Percentiles rank a stretch among this genome's conserved stretches.
phyloP scores from a whole-genome alignment of 2,329 filamentous ascomycete genomes.

The Cadophora luteo-olivacea region DNA sequence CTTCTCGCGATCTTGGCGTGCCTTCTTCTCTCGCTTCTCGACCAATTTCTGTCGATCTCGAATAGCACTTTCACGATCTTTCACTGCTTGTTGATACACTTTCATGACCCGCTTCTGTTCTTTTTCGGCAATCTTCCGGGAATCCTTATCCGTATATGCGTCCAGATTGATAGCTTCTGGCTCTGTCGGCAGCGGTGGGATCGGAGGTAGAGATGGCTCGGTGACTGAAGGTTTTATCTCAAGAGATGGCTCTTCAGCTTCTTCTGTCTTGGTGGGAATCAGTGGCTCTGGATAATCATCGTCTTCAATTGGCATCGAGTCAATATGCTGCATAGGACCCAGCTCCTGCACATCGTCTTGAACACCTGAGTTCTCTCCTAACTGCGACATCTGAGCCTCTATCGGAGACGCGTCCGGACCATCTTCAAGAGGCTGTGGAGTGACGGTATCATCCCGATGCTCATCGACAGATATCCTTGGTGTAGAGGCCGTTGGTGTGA shows the following conservation, averaged over 20 bases:
- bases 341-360: constrained; percentile 37
- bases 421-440: constrained; percentile 42
- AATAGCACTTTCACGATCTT: constrained; percentile 69
- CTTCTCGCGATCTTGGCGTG: constrained; percentile 49
- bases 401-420: constrained; percentile 30
- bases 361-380: constrained; percentile 40
- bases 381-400: constrained; percentile 36
- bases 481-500: constrained; percentile 26
- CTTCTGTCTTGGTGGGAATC: neutral
- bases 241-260: constrained; percentile 14
- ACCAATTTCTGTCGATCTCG: constrained; percentile 66
- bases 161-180: constrained; percentile 63
- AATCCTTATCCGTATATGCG: constrained; percentile 66
- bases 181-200: constrained; percentile 59
- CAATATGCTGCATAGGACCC: constrained; percentile 46
- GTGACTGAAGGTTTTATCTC: constrained; percentile 20
- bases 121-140: constrained; percentile 72
- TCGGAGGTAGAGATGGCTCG: constrained; percentile 48
- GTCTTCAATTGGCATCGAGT: constrained; percentile 50
- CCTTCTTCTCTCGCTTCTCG: constrained; percentile 57
- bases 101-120: constrained; percentile 69
- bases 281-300: constrained; percentile 30
- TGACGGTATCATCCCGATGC: constrained; percentile 47
- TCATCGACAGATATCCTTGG: constrained; percentile 53
- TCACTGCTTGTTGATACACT: constrained; percentile 69